A percentile compares a stretch with the other conserved stretches of the same genome.
Evolutionary conservation across 805 yeast genomes (phyloP).

Genomic region (Nakazawaea molendinolei): DNA sequence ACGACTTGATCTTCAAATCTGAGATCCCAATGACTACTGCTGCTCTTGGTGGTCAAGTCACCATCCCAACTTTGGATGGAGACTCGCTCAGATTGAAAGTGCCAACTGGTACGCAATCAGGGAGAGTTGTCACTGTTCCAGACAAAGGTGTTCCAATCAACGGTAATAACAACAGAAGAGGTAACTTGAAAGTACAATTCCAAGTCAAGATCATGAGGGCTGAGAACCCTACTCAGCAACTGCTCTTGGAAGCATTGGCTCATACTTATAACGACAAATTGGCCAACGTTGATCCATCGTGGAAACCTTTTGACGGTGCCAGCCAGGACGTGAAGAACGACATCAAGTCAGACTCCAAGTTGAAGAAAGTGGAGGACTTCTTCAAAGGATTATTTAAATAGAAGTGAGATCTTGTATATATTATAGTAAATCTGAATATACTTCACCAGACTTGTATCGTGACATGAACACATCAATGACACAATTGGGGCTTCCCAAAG

Average conservation of each 20-base stretch:
- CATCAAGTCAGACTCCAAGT: conserved; percentile 28
- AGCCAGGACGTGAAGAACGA: conserved; percentile 3
- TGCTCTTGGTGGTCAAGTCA: conserved; percentile 85
- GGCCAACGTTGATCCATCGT: conserved; percentile 59
- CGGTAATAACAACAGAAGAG: conserved; percentile 40
- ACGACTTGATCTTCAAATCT: conserved; percentile 57
- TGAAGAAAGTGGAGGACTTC: conserved; percentile 52
- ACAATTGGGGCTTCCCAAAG: conserved; percentile 36
- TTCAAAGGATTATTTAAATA: conserved; percentile 52
- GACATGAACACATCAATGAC: not conserved
- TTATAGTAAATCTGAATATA: conserved; percentile 20
- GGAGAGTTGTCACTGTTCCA: conserved; percentile 67
- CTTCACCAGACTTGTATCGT: conserved; percentile 1
- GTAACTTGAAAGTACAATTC: conserved; percentile 72
- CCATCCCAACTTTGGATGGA: conserved; percentile 89
- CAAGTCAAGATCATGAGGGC: conserved; percentile 71
- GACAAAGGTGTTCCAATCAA: conserved; percentile 81
- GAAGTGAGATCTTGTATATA: conserved; percentile 18
- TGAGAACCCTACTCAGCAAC: conserved; percentile 75
- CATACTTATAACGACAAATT: conserved; percentile 76
- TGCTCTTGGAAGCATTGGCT: conserved; percentile 89
- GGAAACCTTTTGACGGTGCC: conserved; percentile 25
- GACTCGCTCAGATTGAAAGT: conserved; percentile 68
- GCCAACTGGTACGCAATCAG: conserved; percentile 78
- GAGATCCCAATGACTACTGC: conserved; percentile 92